These are phyloP conservation scores for Syzygium aromaticum DNA, from an alignment of 345 rosid genomes.

Conservation along the genomic window DNA sequence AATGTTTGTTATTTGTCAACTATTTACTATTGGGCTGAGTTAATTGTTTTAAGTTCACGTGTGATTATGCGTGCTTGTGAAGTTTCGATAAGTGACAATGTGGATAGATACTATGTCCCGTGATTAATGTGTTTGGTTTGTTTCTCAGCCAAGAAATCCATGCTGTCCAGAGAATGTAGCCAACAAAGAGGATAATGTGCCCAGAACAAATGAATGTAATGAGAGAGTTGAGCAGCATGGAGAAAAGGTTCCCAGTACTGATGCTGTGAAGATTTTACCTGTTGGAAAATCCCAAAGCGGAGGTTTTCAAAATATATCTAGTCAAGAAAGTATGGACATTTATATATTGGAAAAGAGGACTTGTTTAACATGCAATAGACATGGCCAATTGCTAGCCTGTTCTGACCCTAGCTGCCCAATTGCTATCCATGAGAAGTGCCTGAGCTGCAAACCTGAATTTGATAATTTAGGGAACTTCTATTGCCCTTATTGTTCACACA, in stretches of 20 bases:
- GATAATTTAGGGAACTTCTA: slow-evolving; percentile 44
- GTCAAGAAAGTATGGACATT: neutral
- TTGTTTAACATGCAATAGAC: slow-evolving; percentile 24
- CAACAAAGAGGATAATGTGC: neutral
- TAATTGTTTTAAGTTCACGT: neutral
- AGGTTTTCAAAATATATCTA: neutral
- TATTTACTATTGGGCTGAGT: neutral
- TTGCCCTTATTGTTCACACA: slow-evolving; percentile 64
- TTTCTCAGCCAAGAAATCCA: neutral
- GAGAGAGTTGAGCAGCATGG: neutral
- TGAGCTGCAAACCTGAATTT: slow-evolving; percentile 12
- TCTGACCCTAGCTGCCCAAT: slow-evolving; percentile 28
- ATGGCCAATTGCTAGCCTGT: slow-evolving; percentile 28
- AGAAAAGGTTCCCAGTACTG: neutral
- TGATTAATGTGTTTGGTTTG: neutral
- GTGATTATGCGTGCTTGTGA: neutral
- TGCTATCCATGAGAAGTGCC: slow-evolving; percentile 35
- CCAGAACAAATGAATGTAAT: neutral
- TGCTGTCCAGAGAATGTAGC: slow-evolving; percentile 13
- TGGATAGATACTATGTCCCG: neutral
- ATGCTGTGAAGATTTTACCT: neutral
- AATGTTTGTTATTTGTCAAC: neutral
- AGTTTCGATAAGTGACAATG: neutral
- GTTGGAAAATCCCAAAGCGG: neutral
- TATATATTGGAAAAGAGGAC: slow-evolving; percentile 5